Base-by-base conservation (phyloP, 768 basidiomycete genomes). In the Suillus discolor region DNA sequence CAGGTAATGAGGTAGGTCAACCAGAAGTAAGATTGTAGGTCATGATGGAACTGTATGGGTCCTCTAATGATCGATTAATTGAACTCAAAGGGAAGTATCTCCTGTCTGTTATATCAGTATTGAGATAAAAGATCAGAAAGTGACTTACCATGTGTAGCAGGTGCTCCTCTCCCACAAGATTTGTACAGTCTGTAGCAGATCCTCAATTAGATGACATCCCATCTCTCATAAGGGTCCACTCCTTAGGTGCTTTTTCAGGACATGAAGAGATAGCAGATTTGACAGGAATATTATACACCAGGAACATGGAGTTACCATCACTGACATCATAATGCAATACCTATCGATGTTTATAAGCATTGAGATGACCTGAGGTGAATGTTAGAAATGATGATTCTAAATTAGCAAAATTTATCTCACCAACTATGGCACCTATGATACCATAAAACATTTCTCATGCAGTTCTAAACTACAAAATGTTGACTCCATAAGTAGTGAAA, bases 1-100 rank as follows among this genome's bases (percentile, higher is more conserved):
- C 54, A 57, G 28, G 20, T 57, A 36, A 57, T 57, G 34, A 57
- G 54, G 54, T 57, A 57, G 54, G 54, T 34, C 11, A 55, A 38
- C 55, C 36, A 57, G 31, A 57, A 38, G n/a, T 57, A 57, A 20
- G 55, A 57, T 36, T 45, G 41, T 6, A 49, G 47, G 47, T 49
- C 5, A 1, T 49, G 47, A 49, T 49, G 9, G 23, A 23, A 49
- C 8, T 49, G n/a, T 11, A 49, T 12, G 12, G 45, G 9, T 47
- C n/a, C 8, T 0, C n/a, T 6, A 41, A 41, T 41, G 41, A n/a
- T 47, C 2, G n/a, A 47, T 6, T n/a, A 1, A 11, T 47, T 47
- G 4, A 12, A 47, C 45, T 47, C 45, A 20, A 47, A 47, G n/a
- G 45, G 45, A n/a, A 47, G 23, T 49, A 23, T 49, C 23, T 23